Evolutionary conservation across 2,329 filamentous ascomycete genomes (phyloP), one percentile per base, ranked within the genome.

Genomic region (Aspergillus felis): DNA sequence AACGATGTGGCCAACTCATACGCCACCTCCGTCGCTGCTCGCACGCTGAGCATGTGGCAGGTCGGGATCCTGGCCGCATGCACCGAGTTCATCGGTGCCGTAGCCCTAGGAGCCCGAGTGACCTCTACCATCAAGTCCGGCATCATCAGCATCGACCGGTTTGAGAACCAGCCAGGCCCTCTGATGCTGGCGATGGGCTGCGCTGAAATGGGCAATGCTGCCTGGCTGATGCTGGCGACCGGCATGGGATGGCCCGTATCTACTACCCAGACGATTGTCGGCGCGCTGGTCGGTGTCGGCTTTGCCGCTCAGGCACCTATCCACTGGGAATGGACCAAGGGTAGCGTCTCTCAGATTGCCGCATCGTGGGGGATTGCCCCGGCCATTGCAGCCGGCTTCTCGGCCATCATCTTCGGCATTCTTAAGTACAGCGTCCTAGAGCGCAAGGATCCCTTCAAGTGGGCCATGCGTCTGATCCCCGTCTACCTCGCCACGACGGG

Each of bases 1-100:
- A 70, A 70, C 58, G 80, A 82, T 80, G 80, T 82, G 58, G 80
- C 81, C 69, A 84, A 83, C 66, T 76, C 80, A 0, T 84, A 81
- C 69, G 81, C 81, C 29, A 81, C 79, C 22, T 79, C 75, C 3
- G 79, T 83, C 35, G 80, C 80, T 14, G 81, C 81, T 3, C 72
- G 76, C 27, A 81, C 80, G 41, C 73, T 83, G 64, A 79, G 78
- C 42, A 81, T 83, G 79, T 73, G 75, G 51, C 79, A 81, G 66
- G 81, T 76, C 64, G 81, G 80, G 61, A 65, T 82, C 25, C 68
- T 83, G 22, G 76, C 80, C 54, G 72, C 77, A 27, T 61, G 77
- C 57, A 82, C 80, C 20, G 81, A 83, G 64, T 79, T 83, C 62
- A 68, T 80, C 12, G 81, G 81, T 56, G 81, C 81, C n/a, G 76